Evolutionary conservation across 352 stramenopile genomes (phyloP), one percentile per base, ranked within the genome.

Genomic region (Peronospora belbahrii): DNA sequence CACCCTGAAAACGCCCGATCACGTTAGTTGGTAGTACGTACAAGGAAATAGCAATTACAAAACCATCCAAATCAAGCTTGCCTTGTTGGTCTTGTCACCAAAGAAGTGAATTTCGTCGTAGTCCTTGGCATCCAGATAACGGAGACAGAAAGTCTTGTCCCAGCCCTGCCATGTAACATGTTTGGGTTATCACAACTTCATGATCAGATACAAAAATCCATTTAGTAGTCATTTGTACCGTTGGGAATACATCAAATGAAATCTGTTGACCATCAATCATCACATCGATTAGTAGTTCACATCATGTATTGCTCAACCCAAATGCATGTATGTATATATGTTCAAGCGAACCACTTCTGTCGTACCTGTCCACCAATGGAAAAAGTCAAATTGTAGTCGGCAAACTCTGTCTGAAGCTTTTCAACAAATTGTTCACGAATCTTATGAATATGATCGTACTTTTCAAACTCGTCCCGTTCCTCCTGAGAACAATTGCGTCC

Each of bases 31-130:
- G 5, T 28, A 23, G 40, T n/a, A 8, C 3, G 4, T 30, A 8
- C 10, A 28, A 52, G 18, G 42, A 11, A 42, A 42, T 42, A 50
- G 11, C 25, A 47, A 28, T 20, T 20, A 8, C 18, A n/a, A 42
- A 33, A n/a, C n/a, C n/a, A n/a, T n/a, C n/a, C 1, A 20, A 37
- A 33, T 27, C 14, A 19, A 56, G 19, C 52, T 45, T 34, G 89
- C 79, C 63, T 96, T 69, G 74, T 98, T 95, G 13, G 95, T 99
- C 75, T 99, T 99, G 84, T 99, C 97, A 40, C 97, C 97, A 65
- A 99, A 99, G 63, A 99, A 99, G 74, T 99, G 96, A 65, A 99
- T 96, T 64, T 98, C 94, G 61, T 99, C 95, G 74, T 97, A 99
- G 67, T 98, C 94, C 42, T 75, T 87, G 9, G 84, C 70, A 43